Evolutionary conservation across 2,329 filamentous ascomycete species (phyloP), one percentile per base, ranked within the genome.

Genomic region (Aspergillus terreus): DNA sequence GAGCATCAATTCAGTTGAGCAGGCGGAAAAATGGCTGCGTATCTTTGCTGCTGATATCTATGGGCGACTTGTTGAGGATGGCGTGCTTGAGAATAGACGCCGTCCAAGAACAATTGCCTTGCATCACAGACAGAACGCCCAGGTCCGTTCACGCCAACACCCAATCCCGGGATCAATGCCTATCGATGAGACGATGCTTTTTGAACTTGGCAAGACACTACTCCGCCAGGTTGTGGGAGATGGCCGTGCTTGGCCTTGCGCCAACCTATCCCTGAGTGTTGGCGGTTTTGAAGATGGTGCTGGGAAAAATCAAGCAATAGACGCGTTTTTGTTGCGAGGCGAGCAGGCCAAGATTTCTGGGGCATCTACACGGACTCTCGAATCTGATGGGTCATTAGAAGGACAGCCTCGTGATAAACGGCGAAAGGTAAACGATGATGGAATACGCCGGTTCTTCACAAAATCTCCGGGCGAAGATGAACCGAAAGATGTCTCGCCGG

Each of bases 11-110:
- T 86, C 79, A 2, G 75, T 82, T 15, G 90, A 94, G 19, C 89
- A 95, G 67, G 92, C 86, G 1, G 76, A 82, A 21, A 85, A 85
- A 54, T 99, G 94, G 94, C 77, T 99, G 36, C 81, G 86, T 10
- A 96, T 99, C 49, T 97, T 97, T 68, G 85, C 82, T 4, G 89
- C 90, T 1, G 94, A 99, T 67, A 95, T 99, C 47, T 94, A 88
- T 71, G 86, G 89, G 49, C 84, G 94, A 40, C 79, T 97, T 43
- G 85, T 96, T 0, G 92, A 97, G 66, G 92, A 97, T 71, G 91
- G 90, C 17, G 87, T 95, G 2, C 73, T 92, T 51, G 91, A 96
- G 68, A 88, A 95, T 67, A 92, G 86, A 69, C 83, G 92, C 38
- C 81, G 92, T 47, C 94, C 94, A 3, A 91, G 85, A 64, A 92